phyloP scores from a whole-genome alignment of 2,329 filamentous ascomycete genomes.

The Cladophialophora bantiana region DNA sequence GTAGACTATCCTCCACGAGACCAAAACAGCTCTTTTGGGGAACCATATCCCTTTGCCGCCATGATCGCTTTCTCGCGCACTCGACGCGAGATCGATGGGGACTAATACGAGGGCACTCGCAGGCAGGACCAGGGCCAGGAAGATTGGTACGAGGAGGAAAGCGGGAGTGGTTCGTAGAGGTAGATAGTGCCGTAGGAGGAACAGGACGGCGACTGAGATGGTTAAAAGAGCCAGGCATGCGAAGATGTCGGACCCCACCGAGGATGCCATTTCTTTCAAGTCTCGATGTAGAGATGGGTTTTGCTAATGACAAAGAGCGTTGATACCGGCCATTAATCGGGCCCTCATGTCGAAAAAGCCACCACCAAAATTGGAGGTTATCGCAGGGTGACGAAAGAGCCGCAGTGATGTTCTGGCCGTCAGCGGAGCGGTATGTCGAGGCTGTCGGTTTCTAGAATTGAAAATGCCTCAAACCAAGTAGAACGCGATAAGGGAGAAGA shows the following conservation, averaged over 20 bases:
- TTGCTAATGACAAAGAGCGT: constrained; percentile 8
- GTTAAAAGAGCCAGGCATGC: constrained; percentile 73
- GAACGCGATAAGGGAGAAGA: neutral
- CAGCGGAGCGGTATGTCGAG: neutral
- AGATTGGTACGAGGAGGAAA: constrained; percentile 89
- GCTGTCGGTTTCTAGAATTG: neutral
- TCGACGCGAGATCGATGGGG: constrained; percentile 93
- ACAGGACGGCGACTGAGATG: constrained; percentile 77
- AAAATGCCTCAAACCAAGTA: constrained; percentile 7
- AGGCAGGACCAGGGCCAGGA: constrained; percentile 92
- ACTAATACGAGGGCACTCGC: constrained; percentile 90
- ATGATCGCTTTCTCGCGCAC: constrained; percentile 66
- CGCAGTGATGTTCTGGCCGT: neutral
- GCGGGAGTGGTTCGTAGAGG: constrained; percentile 88
- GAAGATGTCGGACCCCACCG: constrained; percentile 82
- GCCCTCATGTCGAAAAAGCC: neutral
- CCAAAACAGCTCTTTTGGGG: constrained; percentile 75
- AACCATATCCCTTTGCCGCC: constrained; percentile 82
- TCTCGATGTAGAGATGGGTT: neutral
- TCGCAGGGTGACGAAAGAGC: neutral
- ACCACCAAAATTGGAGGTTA: neutral
- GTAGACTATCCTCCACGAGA: constrained; percentile 94
- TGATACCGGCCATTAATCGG: constrained; percentile 5
- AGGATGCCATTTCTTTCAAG: constrained; percentile 47
- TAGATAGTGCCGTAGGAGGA: constrained; percentile 87